These are phyloP conservation scores for Aspergillus uvarum DNA, from an alignment of 2,329 filamentous ascomycete genomes.

Conservation along the genomic window DNA sequence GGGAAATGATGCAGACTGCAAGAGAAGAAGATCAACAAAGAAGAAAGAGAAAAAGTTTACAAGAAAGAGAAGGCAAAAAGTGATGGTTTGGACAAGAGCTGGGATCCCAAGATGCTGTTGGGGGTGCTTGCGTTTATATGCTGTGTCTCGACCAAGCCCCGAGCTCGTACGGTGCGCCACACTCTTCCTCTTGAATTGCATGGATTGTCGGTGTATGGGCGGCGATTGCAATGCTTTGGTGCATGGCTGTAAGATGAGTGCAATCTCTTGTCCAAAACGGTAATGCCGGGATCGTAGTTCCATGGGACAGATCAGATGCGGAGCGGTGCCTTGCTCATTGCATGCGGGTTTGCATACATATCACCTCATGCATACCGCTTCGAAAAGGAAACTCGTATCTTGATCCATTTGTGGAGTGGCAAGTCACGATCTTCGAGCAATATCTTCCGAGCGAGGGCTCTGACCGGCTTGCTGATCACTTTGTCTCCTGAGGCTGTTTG, in stretches of 20 bases:
- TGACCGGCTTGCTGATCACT: background rate
- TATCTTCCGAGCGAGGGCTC: background rate
- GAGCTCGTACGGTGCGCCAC: background rate
- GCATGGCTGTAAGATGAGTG: background rate
- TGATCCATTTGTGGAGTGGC: background rate
- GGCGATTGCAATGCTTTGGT: background rate
- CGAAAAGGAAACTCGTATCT: background rate
- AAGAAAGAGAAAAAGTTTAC: background rate
- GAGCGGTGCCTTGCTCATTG: background rate
- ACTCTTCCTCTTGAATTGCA: background rate
- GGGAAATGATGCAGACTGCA: no score
- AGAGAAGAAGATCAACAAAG: background rate
- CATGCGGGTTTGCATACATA: background rate
- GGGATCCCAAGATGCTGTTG: background rate
- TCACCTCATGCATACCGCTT: background rate
- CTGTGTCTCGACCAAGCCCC: background rate
- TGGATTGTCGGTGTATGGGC: background rate
- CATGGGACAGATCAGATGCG: conserved; percentile 5
- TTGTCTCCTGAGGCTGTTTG: background rate
- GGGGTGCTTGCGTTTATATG: background rate
- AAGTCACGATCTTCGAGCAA: background rate
- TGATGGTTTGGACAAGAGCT: background rate
- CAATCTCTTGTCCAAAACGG: background rate
- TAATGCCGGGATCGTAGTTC: background rate
- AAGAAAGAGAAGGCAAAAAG: background rate